phyloP scores from a whole-genome alignment of 345 rosid species.

The Eucalyptus guilfoylei region DNA sequence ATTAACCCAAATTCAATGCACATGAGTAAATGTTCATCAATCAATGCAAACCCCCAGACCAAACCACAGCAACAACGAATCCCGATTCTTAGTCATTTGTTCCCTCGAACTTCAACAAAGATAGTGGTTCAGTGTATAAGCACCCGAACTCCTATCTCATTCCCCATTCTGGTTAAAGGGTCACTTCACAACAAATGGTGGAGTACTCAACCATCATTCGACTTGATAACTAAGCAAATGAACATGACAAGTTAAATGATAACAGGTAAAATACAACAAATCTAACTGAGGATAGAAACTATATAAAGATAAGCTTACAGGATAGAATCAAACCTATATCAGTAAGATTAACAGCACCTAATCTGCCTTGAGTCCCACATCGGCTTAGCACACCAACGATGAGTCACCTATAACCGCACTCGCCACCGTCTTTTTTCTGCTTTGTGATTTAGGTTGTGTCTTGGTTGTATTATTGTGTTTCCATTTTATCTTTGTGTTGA shows the following conservation, averaged over 20 bases:
- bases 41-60: not conserved
- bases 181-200: not conserved
- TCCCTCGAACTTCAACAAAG: not conserved
- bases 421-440: fast-evolving
- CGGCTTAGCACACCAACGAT: not conserved
- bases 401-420: not conserved
- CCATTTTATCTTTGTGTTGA: not conserved
- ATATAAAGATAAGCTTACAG: no score
- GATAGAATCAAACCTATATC: not conserved
- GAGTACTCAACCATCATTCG: not conserved
- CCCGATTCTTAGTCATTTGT: no score
- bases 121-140: not conserved
- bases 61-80: not conserved
- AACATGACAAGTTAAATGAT: not conserved
- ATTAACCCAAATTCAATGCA: not conserved
- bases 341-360: not conserved
- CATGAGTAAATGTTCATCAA: not conserved
- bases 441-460: not conserved
- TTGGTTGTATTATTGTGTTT: not conserved
- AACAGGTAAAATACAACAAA: no score
- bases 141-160: not conserved
- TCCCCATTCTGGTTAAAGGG: not conserved
- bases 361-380: not conserved
- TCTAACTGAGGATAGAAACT: not conserved
- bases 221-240: not conserved